Conservation (phyloP, 1,284 basidiomycete species). For the Irpex sp. region DNA sequence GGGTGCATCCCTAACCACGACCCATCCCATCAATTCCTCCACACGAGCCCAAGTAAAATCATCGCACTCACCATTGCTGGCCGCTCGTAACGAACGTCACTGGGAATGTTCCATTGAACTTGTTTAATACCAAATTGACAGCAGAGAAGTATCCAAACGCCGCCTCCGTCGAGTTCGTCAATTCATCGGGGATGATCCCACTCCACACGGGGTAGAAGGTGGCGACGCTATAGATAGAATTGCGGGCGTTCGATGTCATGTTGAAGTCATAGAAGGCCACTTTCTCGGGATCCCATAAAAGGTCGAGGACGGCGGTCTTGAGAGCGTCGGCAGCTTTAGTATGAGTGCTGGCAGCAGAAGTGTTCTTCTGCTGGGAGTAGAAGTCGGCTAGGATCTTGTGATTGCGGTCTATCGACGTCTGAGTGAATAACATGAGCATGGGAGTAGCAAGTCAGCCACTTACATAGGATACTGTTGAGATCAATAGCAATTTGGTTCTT, state of each 20-base stretch:
- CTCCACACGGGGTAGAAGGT: slow-evolving; percentile 87
- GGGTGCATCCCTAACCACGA: slow-evolving; percentile 54
- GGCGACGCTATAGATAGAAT: slow-evolving; percentile 61
- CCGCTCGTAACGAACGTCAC: slow-evolving; percentile 73
- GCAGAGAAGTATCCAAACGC: slow-evolving; percentile 74
- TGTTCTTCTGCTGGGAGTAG: slow-evolving; percentile 45
- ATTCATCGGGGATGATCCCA: slow-evolving; percentile 72
- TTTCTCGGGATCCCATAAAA: slow-evolving; percentile 80
- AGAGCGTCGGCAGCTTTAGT: slow-evolving; percentile 51
- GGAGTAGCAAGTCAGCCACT: slow-evolving; percentile 23
- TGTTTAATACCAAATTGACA: slow-evolving; percentile 71
- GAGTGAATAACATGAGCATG: background rate
- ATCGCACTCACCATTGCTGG: slow-evolving; percentile 63
- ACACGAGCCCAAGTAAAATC: too few relatives aligned
- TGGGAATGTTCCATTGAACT: slow-evolving; percentile 80
- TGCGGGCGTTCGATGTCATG: slow-evolving; percentile 57
- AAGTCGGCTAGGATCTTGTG: slow-evolving; percentile 59
- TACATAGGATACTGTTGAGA: slow-evolving; percentile 82
- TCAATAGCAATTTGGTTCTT: slow-evolving; percentile 69
- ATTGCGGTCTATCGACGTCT: background rate
- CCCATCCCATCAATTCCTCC: background rate
- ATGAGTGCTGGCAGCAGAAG: slow-evolving; percentile 46
- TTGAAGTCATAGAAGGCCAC: slow-evolving; percentile 90
- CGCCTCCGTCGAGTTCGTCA: slow-evolving; percentile 49
- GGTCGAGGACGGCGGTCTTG: slow-evolving; percentile 71